Evolutionary conservation across 106 monocot species (phyloP), one percentile per base, ranked within the genome.

Genomic region (Dendrobium huoshanense): DNA sequence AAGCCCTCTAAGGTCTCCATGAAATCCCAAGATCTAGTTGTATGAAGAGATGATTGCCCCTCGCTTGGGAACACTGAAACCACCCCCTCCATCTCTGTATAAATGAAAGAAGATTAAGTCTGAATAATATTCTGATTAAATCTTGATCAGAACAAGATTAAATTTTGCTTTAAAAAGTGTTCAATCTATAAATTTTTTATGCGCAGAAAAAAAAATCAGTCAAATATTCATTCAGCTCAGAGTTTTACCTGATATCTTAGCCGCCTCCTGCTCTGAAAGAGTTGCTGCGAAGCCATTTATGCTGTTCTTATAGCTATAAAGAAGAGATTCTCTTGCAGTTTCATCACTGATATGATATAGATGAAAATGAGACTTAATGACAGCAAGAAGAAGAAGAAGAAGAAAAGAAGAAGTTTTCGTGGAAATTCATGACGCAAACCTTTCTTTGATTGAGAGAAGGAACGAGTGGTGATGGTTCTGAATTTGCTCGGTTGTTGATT

Each of bases 11-110:
- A 84, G 4, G 16, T 11, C 47, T 45, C 80, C 18, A 97, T 77
- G 78, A 97, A 97, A 70, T 97, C 94, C 97, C 97, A 97, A 64
- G 94, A 94, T 81, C 97, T 97, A 0, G 94, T 97, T 7, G 97
- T 97, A 81, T 94, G 97, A 25, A 88, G 80, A 8, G 85, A 83
- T 64, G 82, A 88, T 77, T 78, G 87, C 77, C 74, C 73, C 54
- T 86, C 24, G 82, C 87, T 89, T 20, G 79, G 83, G 74, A 93
- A 93, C 3, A 77, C 68, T 4, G 88, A 89, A 17, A 91, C 75
- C 75, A 95, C 93, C 29, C 82, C 89, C 25, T 85, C 89, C 88
- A 82, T 90, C 64, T 74, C 95, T 95, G 75, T 37, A 37, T 37
- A 37, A 37, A 37, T 37, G 37, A 37, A 37, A 37, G 37, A 37